A percentile compares a stretch with the other conserved stretches of the same genome.
Conservation (phyloP, 2,329 filamentous ascomycete species). For the Fusarium tricinctum region DNA sequence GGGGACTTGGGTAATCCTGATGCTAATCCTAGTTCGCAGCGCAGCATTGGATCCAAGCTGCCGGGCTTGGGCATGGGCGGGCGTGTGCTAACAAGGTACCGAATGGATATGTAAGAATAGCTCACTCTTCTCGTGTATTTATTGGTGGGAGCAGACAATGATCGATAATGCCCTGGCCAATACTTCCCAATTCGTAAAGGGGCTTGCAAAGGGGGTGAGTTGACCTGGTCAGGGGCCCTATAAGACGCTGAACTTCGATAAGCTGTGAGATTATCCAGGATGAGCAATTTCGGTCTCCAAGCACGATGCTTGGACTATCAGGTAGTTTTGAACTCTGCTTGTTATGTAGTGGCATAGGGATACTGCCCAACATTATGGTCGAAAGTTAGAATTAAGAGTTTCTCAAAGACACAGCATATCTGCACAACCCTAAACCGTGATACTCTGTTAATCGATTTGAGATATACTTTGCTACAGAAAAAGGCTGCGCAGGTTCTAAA, state of each 20-base stretch:
- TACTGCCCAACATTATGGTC: not conserved
- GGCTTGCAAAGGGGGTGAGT: slow-evolving; percentile 31
- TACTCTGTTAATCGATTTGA: not conserved
- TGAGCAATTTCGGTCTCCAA: slow-evolving; percentile 45
- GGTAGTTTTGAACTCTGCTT: not conserved
- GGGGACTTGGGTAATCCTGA: slow-evolving; percentile 36
- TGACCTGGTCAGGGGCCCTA: slow-evolving; percentile 23
- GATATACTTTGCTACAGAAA: not conserved
- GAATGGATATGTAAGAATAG: slow-evolving; percentile 29
- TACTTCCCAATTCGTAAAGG: slow-evolving; percentile 25
- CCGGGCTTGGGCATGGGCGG: slow-evolving; percentile 39
- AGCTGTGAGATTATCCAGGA: slow-evolving; percentile 43
- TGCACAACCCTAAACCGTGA: not conserved
- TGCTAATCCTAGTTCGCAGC: slow-evolving; percentile 33
- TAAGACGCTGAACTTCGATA: slow-evolving; percentile 33
- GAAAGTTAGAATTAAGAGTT: not conserved
- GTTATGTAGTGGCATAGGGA: no score
- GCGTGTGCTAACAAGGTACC: slow-evolving; percentile 15
- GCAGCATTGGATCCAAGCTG: slow-evolving; percentile 42
- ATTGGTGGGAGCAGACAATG: slow-evolving; percentile 38
- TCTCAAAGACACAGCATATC: not conserved
- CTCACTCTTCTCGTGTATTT: slow-evolving; percentile 36
- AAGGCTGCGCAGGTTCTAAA: not conserved
- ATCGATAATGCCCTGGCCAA: slow-evolving; percentile 37
- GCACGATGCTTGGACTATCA: slow-evolving; percentile 28